Conservation (phyloP, 768 basidiomycete species). For the Boletales sp. region DNA sequence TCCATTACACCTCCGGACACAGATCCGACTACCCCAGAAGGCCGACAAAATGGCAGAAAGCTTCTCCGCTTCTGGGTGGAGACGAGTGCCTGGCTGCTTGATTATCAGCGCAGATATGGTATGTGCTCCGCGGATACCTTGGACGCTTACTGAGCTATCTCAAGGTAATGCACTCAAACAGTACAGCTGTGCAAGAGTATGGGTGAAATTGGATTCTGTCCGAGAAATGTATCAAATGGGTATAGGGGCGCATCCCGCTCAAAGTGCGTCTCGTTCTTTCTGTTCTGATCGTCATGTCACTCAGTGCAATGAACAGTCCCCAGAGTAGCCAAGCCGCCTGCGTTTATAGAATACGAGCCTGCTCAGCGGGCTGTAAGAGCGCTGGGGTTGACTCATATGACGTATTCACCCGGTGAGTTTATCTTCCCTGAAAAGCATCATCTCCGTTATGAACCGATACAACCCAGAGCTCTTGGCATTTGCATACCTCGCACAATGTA, state of each 20-base stretch:
- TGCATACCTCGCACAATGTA: constrained; percentile 76
- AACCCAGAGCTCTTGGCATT: constrained; percentile 66
- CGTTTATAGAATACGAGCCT: constrained; percentile 39
- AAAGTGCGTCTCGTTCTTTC: constrained; percentile 46
- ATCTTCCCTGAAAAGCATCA: not conserved
- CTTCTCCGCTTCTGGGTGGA: constrained; percentile 83
- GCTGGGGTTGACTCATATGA: constrained; percentile 65
- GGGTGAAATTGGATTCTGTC: constrained; percentile 53
- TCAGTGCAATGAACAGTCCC: constrained; percentile 41
- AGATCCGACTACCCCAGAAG: constrained; percentile 42
- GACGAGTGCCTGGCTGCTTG: constrained; percentile 58
- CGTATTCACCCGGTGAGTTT: constrained; percentile 59
- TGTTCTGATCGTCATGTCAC: not conserved
- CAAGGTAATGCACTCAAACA: constrained; percentile 48
- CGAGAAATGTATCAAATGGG: constrained; percentile 70
- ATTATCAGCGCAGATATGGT: constrained; percentile 52
- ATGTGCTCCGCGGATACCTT: constrained; percentile 14
- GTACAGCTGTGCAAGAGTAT: constrained; percentile 36
- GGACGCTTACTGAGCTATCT: constrained; percentile 5
- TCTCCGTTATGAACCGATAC: not conserved
- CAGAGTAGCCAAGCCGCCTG: constrained; percentile 45
- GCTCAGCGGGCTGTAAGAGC: constrained; percentile 39
- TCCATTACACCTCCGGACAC: constrained; percentile 55
- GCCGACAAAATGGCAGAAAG: constrained; percentile 52
- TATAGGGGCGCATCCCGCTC: constrained; percentile 74